A percentile compares a stretch with the other conserved stretches of the same genome.
Conservation (phyloP, 257 asterid species). For the Phtheirospermum japonicum region DNA sequence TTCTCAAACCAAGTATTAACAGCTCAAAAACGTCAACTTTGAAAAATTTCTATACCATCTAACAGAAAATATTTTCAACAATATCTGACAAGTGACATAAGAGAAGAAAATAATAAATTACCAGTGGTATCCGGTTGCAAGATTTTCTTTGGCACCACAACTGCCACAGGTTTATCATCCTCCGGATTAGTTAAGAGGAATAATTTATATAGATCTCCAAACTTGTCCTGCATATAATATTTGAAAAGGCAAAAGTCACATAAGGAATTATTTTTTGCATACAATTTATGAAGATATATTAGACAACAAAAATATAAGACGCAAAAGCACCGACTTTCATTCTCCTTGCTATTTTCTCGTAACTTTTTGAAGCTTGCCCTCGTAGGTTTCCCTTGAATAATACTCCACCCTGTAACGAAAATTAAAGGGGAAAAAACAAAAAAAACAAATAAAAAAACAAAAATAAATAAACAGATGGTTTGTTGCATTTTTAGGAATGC, state of each 20-base stretch:
- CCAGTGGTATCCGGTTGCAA: constrained; percentile 86
- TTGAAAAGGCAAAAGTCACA: constrained; percentile 20
- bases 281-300: no score
- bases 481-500: neutral
- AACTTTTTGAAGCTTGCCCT: constrained; percentile 78
- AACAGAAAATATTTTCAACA: neutral
- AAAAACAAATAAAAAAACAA: constrained; percentile 20
- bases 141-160: constrained; percentile 85
- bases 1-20: constrained; percentile 26
- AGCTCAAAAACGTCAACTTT: constrained; percentile 9
- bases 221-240: constrained; percentile 65
- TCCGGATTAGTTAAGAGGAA: constrained; percentile 89
- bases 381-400: constrained; percentile 91
- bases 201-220: constrained; percentile 75
- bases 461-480: neutral
- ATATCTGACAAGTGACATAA: constrained; percentile 15
- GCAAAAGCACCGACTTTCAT: constrained; percentile 60
- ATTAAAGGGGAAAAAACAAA: no score
- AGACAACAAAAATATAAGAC: constrained; percentile 23
- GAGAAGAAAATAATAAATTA: constrained; percentile 30
- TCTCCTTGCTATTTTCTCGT: constrained; percentile 74
- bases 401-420: constrained; percentile 69
- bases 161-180: constrained; percentile 97
- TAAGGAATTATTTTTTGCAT: constrained; percentile 3
- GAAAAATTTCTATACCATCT: constrained; percentile 4